Evolutionary conservation across 176 grass and related monocot species (phyloP).

Genomic region (Panicum miliaceum): DNA sequence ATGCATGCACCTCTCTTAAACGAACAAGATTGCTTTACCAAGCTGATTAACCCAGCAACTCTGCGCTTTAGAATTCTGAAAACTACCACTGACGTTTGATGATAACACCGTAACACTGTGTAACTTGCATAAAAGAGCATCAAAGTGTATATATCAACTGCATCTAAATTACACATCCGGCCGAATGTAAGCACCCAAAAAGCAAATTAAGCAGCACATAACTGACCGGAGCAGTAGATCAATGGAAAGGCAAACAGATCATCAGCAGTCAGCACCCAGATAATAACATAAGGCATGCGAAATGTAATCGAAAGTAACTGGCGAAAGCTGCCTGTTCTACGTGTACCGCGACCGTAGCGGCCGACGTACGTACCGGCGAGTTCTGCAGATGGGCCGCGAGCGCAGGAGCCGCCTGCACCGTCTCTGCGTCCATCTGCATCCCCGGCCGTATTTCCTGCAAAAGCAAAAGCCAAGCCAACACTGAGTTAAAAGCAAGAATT

Average conservation of each 20-base stretch:
- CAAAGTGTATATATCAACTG: neutral
- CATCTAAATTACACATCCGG: neutral
- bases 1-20: neutral
- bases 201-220: neutral
- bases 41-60: neutral
- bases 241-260: neutral
- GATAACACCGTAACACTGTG: neutral
- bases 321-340: neutral
- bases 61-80: neutral
- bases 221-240: neutral
- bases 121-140: neutral
- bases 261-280: neutral
- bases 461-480: too few species aligned
- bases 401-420: conserved; percentile 40
- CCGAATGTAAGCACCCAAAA: neutral
- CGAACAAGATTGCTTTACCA: neutral
- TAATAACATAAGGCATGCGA: conserved; percentile 10
- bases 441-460: neutral
- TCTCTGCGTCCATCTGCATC: conserved; percentile 47
- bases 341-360: neutral
- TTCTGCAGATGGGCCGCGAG: conserved; percentile 20
- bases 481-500: neutral
- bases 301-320: neutral
- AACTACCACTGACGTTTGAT: neutral
- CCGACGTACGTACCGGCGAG: conserved; percentile 45